phyloP scores from a whole-genome alignment of 2,329 filamentous ascomycete genomes.

The Coniochaeta pulveracea region DNA sequence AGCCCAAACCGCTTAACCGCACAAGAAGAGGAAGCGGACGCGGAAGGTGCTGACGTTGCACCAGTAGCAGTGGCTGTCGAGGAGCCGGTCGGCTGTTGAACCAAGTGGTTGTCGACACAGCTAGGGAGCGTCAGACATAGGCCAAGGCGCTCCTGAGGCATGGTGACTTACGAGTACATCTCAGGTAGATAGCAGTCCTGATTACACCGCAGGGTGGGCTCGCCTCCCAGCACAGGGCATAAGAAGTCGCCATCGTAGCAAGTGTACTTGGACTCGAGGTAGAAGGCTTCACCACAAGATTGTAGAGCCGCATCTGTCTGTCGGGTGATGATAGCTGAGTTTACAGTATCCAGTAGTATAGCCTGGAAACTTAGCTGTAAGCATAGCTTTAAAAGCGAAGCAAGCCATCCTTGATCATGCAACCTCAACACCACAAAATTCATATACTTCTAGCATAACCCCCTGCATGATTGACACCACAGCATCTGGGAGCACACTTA shows the following conservation, averaged over 20 bases:
- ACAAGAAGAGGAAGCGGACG: not conserved
- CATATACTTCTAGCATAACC: too few species aligned
- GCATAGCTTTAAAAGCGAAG: too few species aligned
- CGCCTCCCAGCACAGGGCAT: constrained; percentile 15
- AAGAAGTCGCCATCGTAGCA: constrained; percentile 16
- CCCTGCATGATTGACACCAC: too few species aligned
- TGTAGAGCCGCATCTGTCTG: too few species aligned
- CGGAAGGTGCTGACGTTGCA: not conserved
- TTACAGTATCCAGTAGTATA: too few species aligned
- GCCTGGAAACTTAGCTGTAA: too few species aligned
- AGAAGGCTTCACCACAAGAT: constrained; percentile 5
- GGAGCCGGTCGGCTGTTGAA: not conserved
- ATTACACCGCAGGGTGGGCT: constrained; percentile 16
- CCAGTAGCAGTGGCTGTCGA: not conserved
- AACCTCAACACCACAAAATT: too few species aligned
- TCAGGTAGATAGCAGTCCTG: constrained; percentile 15
- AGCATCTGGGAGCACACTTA: too few species aligned
- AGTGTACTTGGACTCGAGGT: constrained; percentile 11
- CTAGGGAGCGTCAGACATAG: not conserved
- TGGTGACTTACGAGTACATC: constrained; percentile 12
- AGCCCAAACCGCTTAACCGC: constrained; percentile 19
- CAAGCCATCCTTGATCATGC: too few species aligned
- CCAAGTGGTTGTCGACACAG: constrained; percentile 1
- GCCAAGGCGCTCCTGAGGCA: not conserved
- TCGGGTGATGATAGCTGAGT: too few species aligned